Evolutionary conservation across 2,329 filamentous ascomycete genomes (phyloP).

Genomic region (Ploettnerulaceae sp.): DNA sequence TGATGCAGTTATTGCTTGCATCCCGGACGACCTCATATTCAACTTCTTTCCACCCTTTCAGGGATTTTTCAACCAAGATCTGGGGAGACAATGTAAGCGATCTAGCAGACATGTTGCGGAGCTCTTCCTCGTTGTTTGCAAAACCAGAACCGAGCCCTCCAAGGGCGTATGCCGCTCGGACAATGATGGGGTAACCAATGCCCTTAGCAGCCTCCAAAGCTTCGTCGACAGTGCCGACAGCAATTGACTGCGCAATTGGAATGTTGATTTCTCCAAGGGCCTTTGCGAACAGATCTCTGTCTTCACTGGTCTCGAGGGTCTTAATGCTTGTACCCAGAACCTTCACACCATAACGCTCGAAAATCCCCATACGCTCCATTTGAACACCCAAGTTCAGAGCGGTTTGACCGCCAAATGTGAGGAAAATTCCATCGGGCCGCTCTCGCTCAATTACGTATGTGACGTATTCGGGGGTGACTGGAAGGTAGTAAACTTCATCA

Average conservation of each 20-base stretch:
- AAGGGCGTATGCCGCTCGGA: constrained; percentile 92
- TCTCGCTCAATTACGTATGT: constrained; percentile 96
- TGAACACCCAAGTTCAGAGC: constrained; percentile 94
- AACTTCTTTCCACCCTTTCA: constrained; percentile 99
- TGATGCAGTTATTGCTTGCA: constrained; percentile 97
- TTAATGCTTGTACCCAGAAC: constrained; percentile 93
- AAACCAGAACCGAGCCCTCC: constrained; percentile 96
- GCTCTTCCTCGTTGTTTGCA: constrained; percentile 87
- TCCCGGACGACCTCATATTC: constrained; percentile 98
- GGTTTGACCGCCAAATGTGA: constrained; percentile 96
- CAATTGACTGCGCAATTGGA: constrained; percentile 93
- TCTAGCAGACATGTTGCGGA: constrained; percentile 86
- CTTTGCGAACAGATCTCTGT: constrained; percentile 92
- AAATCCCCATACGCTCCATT: constrained; percentile 94
- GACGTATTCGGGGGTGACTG: constrained; percentile 96
- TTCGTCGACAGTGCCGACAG: constrained; percentile 86
- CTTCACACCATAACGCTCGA: constrained; percentile 91
- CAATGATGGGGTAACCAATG: constrained; percentile 95
- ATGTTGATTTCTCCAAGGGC: constrained; percentile 96
- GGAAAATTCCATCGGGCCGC: constrained; percentile 91
- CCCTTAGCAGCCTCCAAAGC: constrained; percentile 80
- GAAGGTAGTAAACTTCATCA: constrained; percentile 97
- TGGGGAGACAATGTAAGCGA: constrained; percentile 92
- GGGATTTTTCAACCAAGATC: constrained; percentile 95
- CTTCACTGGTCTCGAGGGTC: constrained; percentile 90